A percentile compares a stretch with the other conserved stretches of the same genome.
These are phyloP conservation scores for Nakaseomyces glabratus DNA, from an alignment of 1,139 yeast species.

Conservation along the genomic window DNA sequence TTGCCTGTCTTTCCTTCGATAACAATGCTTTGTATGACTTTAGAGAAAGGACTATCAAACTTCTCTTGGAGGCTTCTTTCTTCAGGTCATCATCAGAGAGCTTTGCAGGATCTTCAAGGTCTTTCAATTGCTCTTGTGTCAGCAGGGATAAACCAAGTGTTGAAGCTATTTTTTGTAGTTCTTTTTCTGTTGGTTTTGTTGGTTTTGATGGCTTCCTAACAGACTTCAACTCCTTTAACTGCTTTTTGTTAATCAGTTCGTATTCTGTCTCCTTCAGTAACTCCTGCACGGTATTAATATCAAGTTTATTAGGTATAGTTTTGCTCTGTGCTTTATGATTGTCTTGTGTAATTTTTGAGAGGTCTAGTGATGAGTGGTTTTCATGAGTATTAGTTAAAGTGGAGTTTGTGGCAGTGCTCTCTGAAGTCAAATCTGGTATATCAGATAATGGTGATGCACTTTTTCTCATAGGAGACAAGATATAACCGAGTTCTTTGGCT, in stretches of 20 bases:
- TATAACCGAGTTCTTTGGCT: constrained; percentile 1
- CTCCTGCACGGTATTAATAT: not conserved
- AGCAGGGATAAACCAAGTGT: constrained; percentile 7
- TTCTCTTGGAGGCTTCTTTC: constrained; percentile 5
- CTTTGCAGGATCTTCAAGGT: not conserved
- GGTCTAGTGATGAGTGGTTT: no score
- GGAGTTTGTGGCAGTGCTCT: constrained; percentile 1
- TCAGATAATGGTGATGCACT: not conserved
- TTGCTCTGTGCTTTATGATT: not conserved
- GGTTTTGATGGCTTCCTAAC: no score
- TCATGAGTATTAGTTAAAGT: no score
- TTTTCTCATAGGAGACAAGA: not conserved
- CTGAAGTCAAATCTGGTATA: constrained; percentile 5
- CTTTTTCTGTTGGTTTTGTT: not conserved
- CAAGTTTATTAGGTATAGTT: not conserved
- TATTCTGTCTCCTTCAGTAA: not conserved
- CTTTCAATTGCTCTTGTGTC: constrained; percentile 10
- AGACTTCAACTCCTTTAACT: not conserved
- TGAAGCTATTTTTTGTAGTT: not conserved
- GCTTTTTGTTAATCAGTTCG: not conserved
- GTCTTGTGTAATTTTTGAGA: no score
- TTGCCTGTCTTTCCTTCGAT: not conserved
- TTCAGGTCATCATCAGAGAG: not conserved
- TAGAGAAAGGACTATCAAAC: not conserved
- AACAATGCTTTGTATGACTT: constrained; percentile 3